Conservation (phyloP, 2,329 filamentous ascomycete species). For the Penicillium palitans region DNA sequence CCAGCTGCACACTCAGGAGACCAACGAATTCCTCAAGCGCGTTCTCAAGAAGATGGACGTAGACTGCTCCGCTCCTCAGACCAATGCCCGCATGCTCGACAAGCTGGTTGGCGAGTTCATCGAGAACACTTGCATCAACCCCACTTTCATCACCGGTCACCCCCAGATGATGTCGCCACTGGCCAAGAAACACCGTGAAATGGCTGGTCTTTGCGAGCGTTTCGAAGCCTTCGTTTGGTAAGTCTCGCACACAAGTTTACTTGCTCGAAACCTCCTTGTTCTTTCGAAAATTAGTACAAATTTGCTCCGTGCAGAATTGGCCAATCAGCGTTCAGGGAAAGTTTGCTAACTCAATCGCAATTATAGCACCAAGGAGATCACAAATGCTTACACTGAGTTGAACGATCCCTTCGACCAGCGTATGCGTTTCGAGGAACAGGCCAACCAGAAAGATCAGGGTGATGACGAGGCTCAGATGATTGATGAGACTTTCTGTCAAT, state of each 20-base stretch:
- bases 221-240: conserved; percentile 89
- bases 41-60: conserved; percentile 87
- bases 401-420: conserved; percentile 96
- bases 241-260: not conserved
- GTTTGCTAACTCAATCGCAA: not conserved
- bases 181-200: conserved; percentile 87
- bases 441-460: conserved; percentile 90
- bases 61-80: conserved; percentile 84
- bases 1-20: conserved; percentile 85
- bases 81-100: conserved; percentile 94
- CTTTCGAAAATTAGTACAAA: not conserved
- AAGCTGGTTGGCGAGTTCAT: conserved; percentile 93
- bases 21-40: conserved; percentile 80
- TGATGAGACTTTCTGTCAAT: conserved; percentile 91
- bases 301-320: not conserved
- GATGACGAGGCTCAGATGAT: conserved; percentile 96
- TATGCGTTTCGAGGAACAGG: conserved; percentile 90
- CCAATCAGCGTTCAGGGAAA: not conserved
- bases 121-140: conserved; percentile 89
- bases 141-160: conserved; percentile 87
- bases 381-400: conserved; percentile 96
- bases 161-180: conserved; percentile 88
- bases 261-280: not conserved
- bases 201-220: conserved; percentile 85
- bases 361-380: conserved; percentile 68